A percentile compares a stretch with the other conserved stretches of the same genome.
Conservation (phyloP, 371 early-diverging fungal species). For the Mortierella sp. region DNA sequence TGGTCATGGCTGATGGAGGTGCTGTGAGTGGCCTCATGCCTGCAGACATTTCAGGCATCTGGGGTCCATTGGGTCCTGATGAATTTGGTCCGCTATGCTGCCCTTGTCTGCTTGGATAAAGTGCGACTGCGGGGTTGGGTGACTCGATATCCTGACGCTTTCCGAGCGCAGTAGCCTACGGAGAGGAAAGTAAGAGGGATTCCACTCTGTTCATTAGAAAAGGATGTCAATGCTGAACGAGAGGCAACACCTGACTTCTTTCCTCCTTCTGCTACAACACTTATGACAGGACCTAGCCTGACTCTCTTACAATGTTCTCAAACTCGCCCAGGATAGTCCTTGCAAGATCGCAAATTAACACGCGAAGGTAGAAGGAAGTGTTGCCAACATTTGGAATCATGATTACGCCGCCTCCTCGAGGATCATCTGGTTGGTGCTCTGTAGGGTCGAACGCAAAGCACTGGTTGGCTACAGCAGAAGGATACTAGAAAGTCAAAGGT, state of each 20-base stretch:
- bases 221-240: too few relatives aligned
- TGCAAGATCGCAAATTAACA: constrained; percentile 80
- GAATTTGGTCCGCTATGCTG: constrained; percentile 26
- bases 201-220: too few relatives aligned
- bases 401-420: constrained; percentile 70
- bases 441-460: constrained; percentile 89
- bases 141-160: constrained; percentile 54
- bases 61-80: constrained; percentile 14
- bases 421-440: constrained; percentile 78
- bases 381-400: constrained; percentile 88
- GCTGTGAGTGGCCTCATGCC: constrained; percentile 48
- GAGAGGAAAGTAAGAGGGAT: too few relatives aligned
- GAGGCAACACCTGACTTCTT: not conserved
- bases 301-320: constrained; percentile 58
- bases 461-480: constrained; percentile 74
- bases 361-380: constrained; percentile 79
- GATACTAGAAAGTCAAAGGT: constrained; percentile 61
- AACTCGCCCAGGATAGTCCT: constrained; percentile 74
- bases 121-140: constrained; percentile 32
- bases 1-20: constrained; percentile 51
- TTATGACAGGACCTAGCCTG: not conserved
- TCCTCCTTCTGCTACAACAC: not conserved
- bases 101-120: constrained; percentile 19
- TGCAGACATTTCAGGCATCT: constrained; percentile 40
- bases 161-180: constrained; percentile 37